A percentile compares a stretch with the other conserved stretches of the same genome.
phyloP scores from a whole-genome alignment of 106 monocot species.

The Dioscorea alata region DNA sequence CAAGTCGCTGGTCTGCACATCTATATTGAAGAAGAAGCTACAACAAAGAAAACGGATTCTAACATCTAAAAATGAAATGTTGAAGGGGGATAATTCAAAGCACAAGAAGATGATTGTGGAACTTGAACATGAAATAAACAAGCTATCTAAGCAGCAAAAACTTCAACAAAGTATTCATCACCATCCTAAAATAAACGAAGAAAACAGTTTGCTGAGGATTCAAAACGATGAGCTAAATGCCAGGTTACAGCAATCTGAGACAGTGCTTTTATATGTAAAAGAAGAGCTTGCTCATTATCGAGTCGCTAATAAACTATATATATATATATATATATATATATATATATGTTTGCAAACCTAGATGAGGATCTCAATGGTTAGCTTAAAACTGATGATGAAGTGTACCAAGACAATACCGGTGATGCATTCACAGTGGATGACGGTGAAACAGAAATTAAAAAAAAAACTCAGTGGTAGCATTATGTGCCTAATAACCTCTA shows the following conservation, averaged over 20 bases:
- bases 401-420: too few species aligned
- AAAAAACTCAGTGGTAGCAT: too few species aligned
- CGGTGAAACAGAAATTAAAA: too few species aligned
- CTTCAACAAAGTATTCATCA: constrained; percentile 71
- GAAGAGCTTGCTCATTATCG: constrained; percentile 62
- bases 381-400: too few species aligned
- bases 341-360: too few species aligned
- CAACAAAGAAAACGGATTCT: constrained; percentile 49
- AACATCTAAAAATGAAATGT: constrained; percentile 61
- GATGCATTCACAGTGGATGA: too few species aligned
- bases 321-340: too few species aligned
- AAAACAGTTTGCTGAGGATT: constrained; percentile 44
- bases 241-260: constrained; percentile 37
- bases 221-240: constrained; percentile 51
- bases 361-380: too few species aligned
- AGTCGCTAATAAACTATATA: too few species aligned
- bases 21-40: constrained; percentile 63
- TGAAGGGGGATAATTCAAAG: constrained; percentile 67
- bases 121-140: constrained; percentile 73
- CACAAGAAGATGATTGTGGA: constrained; percentile 55
- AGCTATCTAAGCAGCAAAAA: constrained; percentile 50
- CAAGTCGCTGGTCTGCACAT: too few species aligned
- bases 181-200: constrained; percentile 88
- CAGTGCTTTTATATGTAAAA: constrained; percentile 37
- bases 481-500: too few species aligned